Evolutionary conservation across 805 yeast species (phyloP).

Genomic region (Metschnikowia aberdeeniae): DNA sequence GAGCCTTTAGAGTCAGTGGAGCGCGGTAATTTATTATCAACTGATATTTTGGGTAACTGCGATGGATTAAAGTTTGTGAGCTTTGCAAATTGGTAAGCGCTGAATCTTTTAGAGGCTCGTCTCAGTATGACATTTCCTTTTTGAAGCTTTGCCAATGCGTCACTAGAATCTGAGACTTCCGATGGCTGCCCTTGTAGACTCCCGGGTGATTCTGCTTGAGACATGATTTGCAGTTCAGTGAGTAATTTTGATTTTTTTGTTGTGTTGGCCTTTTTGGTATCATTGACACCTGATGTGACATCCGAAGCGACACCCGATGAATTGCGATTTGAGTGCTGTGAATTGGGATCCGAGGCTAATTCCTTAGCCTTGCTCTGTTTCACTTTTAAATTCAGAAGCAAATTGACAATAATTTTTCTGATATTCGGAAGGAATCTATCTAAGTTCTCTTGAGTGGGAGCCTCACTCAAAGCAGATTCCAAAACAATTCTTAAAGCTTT

Average conservation of each 20-base stretch:
- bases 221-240: slow-evolving; percentile 1
- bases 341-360: slow-evolving; percentile 21
- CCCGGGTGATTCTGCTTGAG: neutral
- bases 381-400: slow-evolving; percentile 72
- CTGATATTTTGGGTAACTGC: slow-evolving; percentile 12
- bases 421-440: slow-evolving; percentile 81
- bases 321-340: neutral
- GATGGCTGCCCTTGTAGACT: neutral
- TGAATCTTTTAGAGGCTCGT: slow-evolving; percentile 88
- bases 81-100: slow-evolving; percentile 89
- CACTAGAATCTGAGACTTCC: slow-evolving; percentile 24
- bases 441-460: slow-evolving; percentile 77
- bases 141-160: slow-evolving; percentile 75
- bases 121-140: slow-evolving; percentile 80
- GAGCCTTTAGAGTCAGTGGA: neutral
- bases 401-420: slow-evolving; percentile 76
- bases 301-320: neutral
- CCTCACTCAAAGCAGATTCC: slow-evolving; percentile 81
- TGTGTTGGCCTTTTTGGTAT: neutral
- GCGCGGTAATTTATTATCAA: slow-evolving; percentile 4
- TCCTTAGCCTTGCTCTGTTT: slow-evolving; percentile 62
- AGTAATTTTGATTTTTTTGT: slow-evolving; percentile 2
- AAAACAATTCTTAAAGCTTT: slow-evolving; percentile 69
- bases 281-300: neutral
- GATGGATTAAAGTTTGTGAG: slow-evolving; percentile 42